Base-by-base conservation (phyloP, 768 basidiomycete species). In the Pisolithus orientalis region DNA sequence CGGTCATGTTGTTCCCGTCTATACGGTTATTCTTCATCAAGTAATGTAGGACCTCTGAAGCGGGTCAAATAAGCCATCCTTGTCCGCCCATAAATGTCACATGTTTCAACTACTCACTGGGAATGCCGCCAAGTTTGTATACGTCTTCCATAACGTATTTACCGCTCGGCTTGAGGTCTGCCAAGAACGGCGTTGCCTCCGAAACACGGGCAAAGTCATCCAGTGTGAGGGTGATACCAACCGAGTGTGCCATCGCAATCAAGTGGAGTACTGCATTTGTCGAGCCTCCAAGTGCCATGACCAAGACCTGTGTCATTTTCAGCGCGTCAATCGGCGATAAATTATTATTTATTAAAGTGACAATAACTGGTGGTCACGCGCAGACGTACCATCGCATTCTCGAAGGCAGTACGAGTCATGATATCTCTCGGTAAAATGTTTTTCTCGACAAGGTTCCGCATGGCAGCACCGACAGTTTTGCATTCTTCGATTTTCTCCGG, bases 91-190 rank as follows among this genome's bases (percentile, higher is more conserved):
- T 34, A 21, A 21, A 51, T 39, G 45, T 46, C 21, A 37, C 32
- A 50, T 28, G 27, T 14, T 21, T 21, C 24, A 11, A 8, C 24
- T 8, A 75, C 87, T 56, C 70, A 95, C 94, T 89, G 4, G 96
- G 95, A 59, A 94, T 94, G 52, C 95, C 96, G 50, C 96, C 96
- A 53, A 98, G 85, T 68, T 88, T 90, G 79, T 90, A 84, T 8
- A 99, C 83, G 63, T 98, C 90, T 70, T 94, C 94, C 93, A 98
- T 96, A 60, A 98, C 91, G 76, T 97, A 98, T 71, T 94, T 94
- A 37, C 96, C 96, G 57, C 90, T 93, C 1, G 96, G 96, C 66
- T 94, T 96, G 58, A 99, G 81, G 70, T 99, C 90, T 24, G 95
- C 94, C 57, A 98, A 76, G 80, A 97, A 95, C 9, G 96, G 96